Evolutionary conservation across 805 yeast species (phyloP).

Genomic region (Teunomyces stri): DNA sequence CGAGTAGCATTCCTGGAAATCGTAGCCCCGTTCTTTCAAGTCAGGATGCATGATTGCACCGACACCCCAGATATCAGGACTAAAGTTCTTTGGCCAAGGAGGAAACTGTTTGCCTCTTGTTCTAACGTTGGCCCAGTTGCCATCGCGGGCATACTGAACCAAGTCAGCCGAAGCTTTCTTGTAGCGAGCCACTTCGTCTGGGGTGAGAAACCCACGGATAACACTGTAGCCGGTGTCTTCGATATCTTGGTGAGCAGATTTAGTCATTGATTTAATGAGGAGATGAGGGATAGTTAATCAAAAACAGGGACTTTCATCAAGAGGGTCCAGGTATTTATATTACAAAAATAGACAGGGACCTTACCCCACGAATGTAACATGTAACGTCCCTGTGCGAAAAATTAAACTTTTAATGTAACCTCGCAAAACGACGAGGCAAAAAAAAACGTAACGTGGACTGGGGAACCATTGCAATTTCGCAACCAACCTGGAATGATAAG

Average conservation of each 20-base stretch:
- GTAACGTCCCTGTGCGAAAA: neutral
- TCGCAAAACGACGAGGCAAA: neutral
- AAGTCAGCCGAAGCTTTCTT: slow-evolving; percentile 34
- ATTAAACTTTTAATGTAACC: neutral
- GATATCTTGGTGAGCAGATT: slow-evolving; percentile 23
- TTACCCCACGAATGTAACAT: slow-evolving; percentile 1
- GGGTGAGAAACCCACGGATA: slow-evolving; percentile 37
- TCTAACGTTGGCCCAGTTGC: slow-evolving; percentile 49
- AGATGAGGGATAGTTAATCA: no score
- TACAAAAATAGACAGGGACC: neutral
- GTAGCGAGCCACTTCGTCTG: slow-evolving; percentile 38
- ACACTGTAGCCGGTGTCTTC: slow-evolving; percentile 37
- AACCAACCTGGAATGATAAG: no score
- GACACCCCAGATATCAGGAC: slow-evolving; percentile 55
- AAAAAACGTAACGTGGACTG: neutral
- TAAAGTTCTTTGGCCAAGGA: slow-evolving; percentile 52
- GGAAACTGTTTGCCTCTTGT: slow-evolving; percentile 54
- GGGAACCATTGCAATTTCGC: neutral
- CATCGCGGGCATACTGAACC: slow-evolving; percentile 43
- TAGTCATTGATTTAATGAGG: neutral
- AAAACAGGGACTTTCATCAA: no score
- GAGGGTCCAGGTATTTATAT: neutral
- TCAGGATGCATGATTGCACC: slow-evolving; percentile 48
- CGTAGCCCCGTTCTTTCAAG: slow-evolving; percentile 30
- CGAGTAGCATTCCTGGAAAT: slow-evolving; percentile 42